phyloP scores from a whole-genome alignment of 73 alveolate species.

The Chromera velia region DNA sequence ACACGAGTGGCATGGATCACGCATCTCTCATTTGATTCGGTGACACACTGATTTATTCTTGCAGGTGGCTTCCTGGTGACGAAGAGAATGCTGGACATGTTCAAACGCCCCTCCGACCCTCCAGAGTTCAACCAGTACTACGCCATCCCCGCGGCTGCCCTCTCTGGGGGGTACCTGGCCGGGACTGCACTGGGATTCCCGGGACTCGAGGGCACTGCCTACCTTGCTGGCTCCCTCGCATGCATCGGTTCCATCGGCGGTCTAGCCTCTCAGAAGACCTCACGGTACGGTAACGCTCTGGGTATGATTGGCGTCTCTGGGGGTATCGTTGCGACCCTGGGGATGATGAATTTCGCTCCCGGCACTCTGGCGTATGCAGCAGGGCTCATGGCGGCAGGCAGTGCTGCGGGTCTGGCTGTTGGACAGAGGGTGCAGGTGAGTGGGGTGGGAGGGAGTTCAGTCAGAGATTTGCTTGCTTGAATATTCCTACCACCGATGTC shows the following conservation, averaged over 20 bases:
- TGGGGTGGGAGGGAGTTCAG: too few species aligned
- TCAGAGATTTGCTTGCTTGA: too few species aligned
- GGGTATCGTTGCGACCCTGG: constrained; percentile 25
- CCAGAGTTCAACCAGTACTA: constrained; percentile 47
- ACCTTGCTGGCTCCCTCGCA: constrained; percentile 54
- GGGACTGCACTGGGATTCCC: constrained; percentile 7
- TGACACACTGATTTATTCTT: too few species aligned
- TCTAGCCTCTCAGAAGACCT: constrained; percentile 46
- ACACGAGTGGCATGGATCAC: too few species aligned
- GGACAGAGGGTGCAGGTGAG: too few species aligned
- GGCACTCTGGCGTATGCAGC: constrained; percentile 6
- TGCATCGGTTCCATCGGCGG: constrained; percentile 64
- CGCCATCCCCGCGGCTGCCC: constrained; percentile 13
- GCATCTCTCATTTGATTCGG: too few species aligned
- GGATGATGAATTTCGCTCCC: constrained; percentile 23
- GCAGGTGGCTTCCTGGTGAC: constrained; percentile 42
- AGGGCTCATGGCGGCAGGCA: constrained; percentile 3
- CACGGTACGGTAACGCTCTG: constrained; percentile 52
- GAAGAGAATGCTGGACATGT: constrained; percentile 44
- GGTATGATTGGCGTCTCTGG: constrained; percentile 48
- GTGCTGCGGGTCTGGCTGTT: constrained; percentile 11
- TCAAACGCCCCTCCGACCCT: constrained; percentile 53
- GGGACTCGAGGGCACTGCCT: constrained; percentile 32
- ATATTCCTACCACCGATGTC: too few species aligned
- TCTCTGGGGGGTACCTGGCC: constrained; percentile 12